A percentile compares a stretch with the other conserved stretches of the same genome.
phyloP scores from a whole-genome alignment of 2,329 filamentous ascomycete species.

The Rasamsonia emersonii region DNA sequence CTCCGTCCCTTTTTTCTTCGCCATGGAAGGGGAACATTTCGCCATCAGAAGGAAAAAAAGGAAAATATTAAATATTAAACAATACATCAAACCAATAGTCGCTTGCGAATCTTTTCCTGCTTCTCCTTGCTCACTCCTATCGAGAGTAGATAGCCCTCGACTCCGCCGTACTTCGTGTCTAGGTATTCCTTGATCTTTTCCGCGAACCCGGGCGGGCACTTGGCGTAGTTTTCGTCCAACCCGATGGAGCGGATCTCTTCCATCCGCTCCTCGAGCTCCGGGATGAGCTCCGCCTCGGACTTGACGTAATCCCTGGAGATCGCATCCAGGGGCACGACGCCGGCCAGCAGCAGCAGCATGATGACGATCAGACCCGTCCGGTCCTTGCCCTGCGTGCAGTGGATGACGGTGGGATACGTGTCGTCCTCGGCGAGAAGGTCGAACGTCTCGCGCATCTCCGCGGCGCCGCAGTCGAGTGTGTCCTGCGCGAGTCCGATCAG shows the following conservation, averaged over 20 bases:
- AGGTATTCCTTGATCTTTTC: slow-evolving; percentile 50
- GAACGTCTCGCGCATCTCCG: slow-evolving; percentile 61
- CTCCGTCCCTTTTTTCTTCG: too few relatives aligned
- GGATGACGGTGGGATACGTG: slow-evolving; percentile 59
- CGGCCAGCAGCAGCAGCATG: slow-evolving; percentile 57
- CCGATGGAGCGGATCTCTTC: slow-evolving; percentile 63
- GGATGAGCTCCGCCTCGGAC: slow-evolving; percentile 52
- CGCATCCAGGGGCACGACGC: slow-evolving; percentile 45
- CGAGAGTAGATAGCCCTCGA: slow-evolving; percentile 54
- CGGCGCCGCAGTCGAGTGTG: slow-evolving; percentile 58
- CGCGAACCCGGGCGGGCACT: slow-evolving; percentile 59
- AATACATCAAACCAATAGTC: slow-evolving; percentile 17
- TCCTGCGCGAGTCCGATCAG: slow-evolving; percentile 61
- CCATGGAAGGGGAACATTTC: too few relatives aligned
- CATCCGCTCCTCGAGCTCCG: slow-evolving; percentile 56
- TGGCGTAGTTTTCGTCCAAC: slow-evolving; percentile 62
- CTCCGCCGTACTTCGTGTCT: slow-evolving; percentile 53
- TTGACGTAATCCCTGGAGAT: slow-evolving; percentile 65
- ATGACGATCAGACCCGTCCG: slow-evolving; percentile 65
- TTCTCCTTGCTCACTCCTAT: slow-evolving; percentile 50
- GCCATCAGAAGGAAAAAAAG: slow-evolving; percentile 1
- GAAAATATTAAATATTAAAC: slow-evolving; percentile 6
- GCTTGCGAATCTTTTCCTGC: slow-evolving; percentile 27
- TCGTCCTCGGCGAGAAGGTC: slow-evolving; percentile 48
- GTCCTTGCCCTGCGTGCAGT: slow-evolving; percentile 88